Percentiles rank a stretch among this genome's conserved stretches.
These are phyloP conservation scores for Aspergillus jensenii DNA, from an alignment of 2,329 filamentous ascomycete species.

Conservation along the genomic window DNA sequence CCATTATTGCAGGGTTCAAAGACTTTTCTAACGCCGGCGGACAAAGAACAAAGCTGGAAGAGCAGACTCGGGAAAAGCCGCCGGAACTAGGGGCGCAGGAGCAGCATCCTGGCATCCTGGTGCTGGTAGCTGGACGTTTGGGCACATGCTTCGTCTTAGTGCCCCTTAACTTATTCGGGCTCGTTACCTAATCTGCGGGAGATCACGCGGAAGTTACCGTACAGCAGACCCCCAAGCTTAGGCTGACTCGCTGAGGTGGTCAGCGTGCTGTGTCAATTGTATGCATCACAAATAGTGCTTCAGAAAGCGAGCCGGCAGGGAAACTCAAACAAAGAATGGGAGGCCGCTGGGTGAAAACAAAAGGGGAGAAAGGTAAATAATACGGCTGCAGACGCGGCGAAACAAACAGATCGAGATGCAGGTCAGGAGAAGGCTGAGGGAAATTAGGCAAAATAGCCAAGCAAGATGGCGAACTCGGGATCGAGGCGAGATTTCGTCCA, in stretches of 20 bases:
- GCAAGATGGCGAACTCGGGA: not conserved
- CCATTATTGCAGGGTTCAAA: not conserved
- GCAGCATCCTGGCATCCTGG: not conserved
- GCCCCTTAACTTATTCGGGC: not conserved
- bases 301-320: not conserved
- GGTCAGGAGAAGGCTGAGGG: not conserved
- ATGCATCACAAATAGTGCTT: not conserved
- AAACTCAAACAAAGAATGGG: not conserved
- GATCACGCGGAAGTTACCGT: not conserved
- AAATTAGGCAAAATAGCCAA: constrained; percentile 2
- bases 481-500: not conserved
- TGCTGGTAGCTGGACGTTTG: not conserved
- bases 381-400: not conserved
- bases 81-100: constrained; percentile 1
- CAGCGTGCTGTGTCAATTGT: not conserved
- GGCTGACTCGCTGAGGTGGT: too few relatives aligned
- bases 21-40: not conserved
- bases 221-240: too few relatives aligned
- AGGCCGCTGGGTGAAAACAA: not conserved
- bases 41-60: not conserved
- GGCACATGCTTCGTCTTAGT: not conserved
- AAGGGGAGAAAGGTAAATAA: not conserved
- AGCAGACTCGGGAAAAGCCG: constrained; percentile 5
- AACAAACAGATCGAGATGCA: not conserved
- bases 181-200: not conserved